phyloP scores from a whole-genome alignment of 371 early-diverging fungal genomes.

The Syncephalastrum sp. region DNA sequence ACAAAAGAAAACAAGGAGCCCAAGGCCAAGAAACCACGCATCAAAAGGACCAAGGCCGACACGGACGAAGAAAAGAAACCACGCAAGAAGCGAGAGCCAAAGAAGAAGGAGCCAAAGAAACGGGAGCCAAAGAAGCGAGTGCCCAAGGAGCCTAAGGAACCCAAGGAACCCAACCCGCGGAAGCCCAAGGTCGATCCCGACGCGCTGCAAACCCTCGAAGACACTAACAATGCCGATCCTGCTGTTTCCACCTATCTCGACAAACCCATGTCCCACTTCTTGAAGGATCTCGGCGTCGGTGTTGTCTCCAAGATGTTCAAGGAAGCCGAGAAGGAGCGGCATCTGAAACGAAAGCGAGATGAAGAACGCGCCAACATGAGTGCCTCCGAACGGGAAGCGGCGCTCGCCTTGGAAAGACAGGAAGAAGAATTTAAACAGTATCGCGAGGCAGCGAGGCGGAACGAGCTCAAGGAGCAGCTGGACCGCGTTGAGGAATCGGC shows the following conservation, averaged over 20 bases:
- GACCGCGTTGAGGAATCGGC: no score
- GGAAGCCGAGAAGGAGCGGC: slow-evolving; percentile 38
- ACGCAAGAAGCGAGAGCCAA: neutral
- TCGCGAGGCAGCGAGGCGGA: no score
- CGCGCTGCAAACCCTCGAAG: slow-evolving; percentile 37
- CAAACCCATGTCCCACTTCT: slow-evolving; percentile 47
- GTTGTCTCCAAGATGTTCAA: slow-evolving; percentile 47
- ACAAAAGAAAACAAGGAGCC: no score
- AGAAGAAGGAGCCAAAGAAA: no score
- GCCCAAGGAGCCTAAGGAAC: no score
- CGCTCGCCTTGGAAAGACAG: slow-evolving; percentile 13
- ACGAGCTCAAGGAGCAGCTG: no score
- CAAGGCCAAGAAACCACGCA: no score
- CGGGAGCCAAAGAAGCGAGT: no score
- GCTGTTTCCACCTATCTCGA: slow-evolving; percentile 33
- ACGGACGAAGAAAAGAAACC: neutral
- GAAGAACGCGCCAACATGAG: slow-evolving; percentile 21
- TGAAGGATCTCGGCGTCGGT: slow-evolving; percentile 45
- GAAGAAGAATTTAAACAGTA: slow-evolving; percentile 14
- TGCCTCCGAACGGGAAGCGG: slow-evolving; percentile 8
- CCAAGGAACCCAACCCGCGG: no score
- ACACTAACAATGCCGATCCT: slow-evolving; percentile 35
- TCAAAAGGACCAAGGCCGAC: neutral
- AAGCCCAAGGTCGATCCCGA: slow-evolving; percentile 6
- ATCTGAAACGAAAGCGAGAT: slow-evolving; percentile 24